Evolutionary conservation across 1,139 yeast species (phyloP), one percentile per base, ranked within the genome.

Genomic region (Lodderomyces metapsilosis): DNA sequence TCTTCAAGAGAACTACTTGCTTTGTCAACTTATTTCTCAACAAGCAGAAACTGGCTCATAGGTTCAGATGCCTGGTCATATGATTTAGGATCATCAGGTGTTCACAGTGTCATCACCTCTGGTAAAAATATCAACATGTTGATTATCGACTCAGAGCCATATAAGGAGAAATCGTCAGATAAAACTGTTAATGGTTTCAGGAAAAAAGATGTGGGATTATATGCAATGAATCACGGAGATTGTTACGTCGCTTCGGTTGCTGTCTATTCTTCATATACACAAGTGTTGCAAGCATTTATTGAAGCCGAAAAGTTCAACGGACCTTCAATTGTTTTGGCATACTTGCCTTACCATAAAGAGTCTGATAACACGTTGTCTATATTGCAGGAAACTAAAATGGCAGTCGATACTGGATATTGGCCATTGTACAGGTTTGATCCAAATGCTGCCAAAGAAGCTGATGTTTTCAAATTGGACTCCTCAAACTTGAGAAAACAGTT

Each of bases 61-160:
- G 97, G 97, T 18, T 88, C 97, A 7, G 98, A 91, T 63, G 81
- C 95, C 25, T 91, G 98, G 98, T 78, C 96, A 16, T 89, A 84
- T 59, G 98, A 91, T 67, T 71, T 88, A 52, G 98, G 98, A 32
- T 75, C 87, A 50, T 85, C 96, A 9, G 96, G 98, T 61, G 86
- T 91, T 41, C 98, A 92, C 62, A 84, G 83, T 56, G 84, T 88
- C 12, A 70, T 91, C 38, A 68, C 89, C 25, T 82, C 92, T 0
- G 84, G 84, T 37, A 75, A 82, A 59, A 87, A 89, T 57, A 67
- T 91, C 53, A 92, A 92, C 62, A 78, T 91, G 79, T 78, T 91
- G 57, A 74, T 92, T 43, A 84, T 91, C 54, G 98, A 91, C 61
- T 85, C 94, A n/a, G 92, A 88, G 57, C 94, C 96, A n/a, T 82